Percentiles rank a stretch among this genome's conserved stretches.
Evolutionary conservation across 352 stramenopile species (phyloP).

Genomic region (Pythium utonaiense): DNA sequence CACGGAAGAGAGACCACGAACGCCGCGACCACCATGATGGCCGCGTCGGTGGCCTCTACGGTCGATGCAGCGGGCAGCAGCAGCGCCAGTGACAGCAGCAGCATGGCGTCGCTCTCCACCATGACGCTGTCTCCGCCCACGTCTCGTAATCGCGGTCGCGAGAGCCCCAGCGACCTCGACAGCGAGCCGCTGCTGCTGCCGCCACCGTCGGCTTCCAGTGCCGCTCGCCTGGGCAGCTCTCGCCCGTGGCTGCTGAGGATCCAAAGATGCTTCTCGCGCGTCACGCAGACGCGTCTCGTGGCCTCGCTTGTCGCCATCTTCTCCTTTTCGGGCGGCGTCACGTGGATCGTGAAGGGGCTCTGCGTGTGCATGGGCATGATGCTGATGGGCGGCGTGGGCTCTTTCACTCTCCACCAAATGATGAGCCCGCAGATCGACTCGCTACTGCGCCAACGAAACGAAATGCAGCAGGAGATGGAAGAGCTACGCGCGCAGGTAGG

Average conservation of each 20-base stretch:
- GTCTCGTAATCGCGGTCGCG: conserved; percentile 7
- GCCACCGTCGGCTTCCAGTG: too few relatives aligned
- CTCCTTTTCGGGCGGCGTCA: conserved; percentile 21
- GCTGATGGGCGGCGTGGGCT: conserved; percentile 53
- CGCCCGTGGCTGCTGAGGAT: background rate
- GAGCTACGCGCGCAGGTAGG: conserved; percentile 45
- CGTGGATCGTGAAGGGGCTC: conserved; percentile 40
- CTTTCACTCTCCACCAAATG: conserved; percentile 71
- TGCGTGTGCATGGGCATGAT: conserved; percentile 52
- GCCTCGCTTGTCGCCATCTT: background rate
- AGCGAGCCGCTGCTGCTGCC: conserved; percentile 13
- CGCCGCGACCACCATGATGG: background rate
- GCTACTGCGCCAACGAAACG: conserved; percentile 51
- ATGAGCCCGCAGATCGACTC: conserved; percentile 74
- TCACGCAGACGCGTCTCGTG: background rate
- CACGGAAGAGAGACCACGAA: background rate
- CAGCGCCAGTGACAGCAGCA: background rate
- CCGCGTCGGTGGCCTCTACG: background rate
- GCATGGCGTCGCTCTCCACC: background rate
- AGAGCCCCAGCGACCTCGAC: conserved; percentile 5
- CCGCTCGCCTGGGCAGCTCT: too few relatives aligned
- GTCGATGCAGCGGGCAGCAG: conserved; percentile 8
- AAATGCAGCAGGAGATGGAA: conserved; percentile 49
- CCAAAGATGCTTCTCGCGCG: conserved; percentile 3
- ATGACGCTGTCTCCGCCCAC: background rate